Base-by-base conservation (phyloP, 495 filamentous ascomycete species). In the Chlorociboria aeruginascens region DNA sequence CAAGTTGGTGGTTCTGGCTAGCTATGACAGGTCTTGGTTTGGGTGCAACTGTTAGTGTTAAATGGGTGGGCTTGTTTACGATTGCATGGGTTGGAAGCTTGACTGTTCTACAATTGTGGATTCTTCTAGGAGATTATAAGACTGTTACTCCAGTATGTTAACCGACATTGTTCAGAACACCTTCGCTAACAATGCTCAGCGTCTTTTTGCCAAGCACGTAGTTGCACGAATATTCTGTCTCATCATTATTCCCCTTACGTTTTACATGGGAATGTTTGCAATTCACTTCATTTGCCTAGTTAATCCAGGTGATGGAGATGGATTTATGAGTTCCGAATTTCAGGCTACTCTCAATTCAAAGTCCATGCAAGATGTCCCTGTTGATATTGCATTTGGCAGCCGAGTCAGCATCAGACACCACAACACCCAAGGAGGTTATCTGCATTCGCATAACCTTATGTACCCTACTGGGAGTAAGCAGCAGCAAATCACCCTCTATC, bases 271-370 rank as follows among this genome's bases (percentile, higher is more conserved):
- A 52, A 92, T 97, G 81, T 98, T 98, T 59, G 88, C 74, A 11
- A 89, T 98, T 55, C 92, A 98, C 68, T 97, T 98, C 69, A 53
- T 86, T 50, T 93, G 86, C 70, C 74, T 98, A 28, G 76, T 79
- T 29, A 97, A 98, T 62, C 93, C 92, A 7, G 92, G 92, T 42
- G 92, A 98, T 17, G 92, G 92, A 38, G 92, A 98, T 63, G 92
- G 92, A 45, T 98, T 98, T 73, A 98, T 98, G 92, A 95, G 87
- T 52, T 94, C 89, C 31, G 93, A 98, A 63, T 98, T 98, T 70
- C 93, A 97, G 65, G 86, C 93, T 17, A 98, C 92, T 1, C 70
- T 98, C 48, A 98, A 96, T 65, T 89, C 83, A 36, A 97, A 97
- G 68, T 78, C 72, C 32, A 98, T 98, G 92, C 79, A 86, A 61